Conservation (phyloP, 2,329 filamentous ascomycete genomes). For the Ceratocystis albifundus region DNA sequence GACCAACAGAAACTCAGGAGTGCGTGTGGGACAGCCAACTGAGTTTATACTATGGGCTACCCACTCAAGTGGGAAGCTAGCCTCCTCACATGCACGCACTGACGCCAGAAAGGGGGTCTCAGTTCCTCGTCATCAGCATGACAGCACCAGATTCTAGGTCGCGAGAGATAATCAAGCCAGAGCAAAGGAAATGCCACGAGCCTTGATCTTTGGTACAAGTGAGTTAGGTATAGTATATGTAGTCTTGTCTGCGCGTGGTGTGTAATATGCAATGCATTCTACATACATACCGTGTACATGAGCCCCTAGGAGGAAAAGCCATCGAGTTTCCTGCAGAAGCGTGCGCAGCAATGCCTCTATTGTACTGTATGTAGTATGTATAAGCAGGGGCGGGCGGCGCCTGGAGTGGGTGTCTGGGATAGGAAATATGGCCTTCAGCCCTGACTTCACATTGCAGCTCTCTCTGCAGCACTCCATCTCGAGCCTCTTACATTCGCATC, state of each 20-base stretch:
- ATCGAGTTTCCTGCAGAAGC: too few species aligned
- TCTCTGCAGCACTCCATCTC: background rate
- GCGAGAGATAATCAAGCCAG: background rate
- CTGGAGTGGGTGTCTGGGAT: background rate
- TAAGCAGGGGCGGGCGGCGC: constrained; percentile 6
- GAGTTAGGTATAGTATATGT: background rate
- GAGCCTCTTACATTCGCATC: background rate
- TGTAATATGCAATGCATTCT: background rate
- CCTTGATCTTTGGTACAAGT: background rate
- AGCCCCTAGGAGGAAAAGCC: too few species aligned
- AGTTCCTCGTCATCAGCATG: constrained; percentile 4
- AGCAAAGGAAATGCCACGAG: background rate
- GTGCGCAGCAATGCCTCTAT: too few species aligned
- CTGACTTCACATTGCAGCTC: background rate
- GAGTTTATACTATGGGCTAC: background rate
- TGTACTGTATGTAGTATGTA: background rate
- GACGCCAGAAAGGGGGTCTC: constrained; percentile 6
- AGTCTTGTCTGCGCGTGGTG: background rate
- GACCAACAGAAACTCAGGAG: background rate
- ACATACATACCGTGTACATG: too few species aligned
- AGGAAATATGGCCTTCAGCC: background rate
- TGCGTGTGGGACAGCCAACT: background rate
- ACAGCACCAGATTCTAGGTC: background rate
- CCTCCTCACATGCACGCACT: background rate
- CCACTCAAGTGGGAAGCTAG: background rate